Conservation (phyloP, 345 rosid genomes). For the Eutrema japonicum region DNA sequence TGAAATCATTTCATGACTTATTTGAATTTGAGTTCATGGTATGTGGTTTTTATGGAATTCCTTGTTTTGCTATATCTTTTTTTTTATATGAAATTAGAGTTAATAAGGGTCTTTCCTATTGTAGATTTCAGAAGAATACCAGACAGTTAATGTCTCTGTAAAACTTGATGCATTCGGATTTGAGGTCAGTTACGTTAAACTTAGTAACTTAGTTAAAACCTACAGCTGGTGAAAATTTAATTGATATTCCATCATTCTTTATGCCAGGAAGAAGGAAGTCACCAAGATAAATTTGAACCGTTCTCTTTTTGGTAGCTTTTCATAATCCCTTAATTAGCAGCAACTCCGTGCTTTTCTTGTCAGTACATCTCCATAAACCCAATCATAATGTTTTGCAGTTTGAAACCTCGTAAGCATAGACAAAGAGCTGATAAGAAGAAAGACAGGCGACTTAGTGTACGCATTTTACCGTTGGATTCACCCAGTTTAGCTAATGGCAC, state of each 20-base stretch:
- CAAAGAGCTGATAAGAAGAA: conserved; percentile 43
- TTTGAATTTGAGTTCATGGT: conserved; percentile 94
- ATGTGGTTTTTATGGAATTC: conserved; percentile 53
- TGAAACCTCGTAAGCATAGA: conserved; percentile 60
- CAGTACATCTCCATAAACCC: conserved; percentile 18
- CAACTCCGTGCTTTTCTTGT: conserved; percentile 26
- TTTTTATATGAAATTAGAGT: conserved; percentile 32
- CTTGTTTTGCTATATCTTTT: conserved; percentile 36
- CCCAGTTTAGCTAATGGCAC: conserved; percentile 49
- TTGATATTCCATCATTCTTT: conserved; percentile 30
- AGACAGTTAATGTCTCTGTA: conserved; percentile 80
- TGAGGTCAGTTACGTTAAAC: conserved; percentile 63
- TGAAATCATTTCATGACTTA: conserved; percentile 83
- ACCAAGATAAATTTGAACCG: conserved; percentile 56
- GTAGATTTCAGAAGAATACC: conserved; percentile 75
- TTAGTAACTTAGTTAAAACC: conserved; percentile 24
- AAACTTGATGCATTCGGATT: conserved; percentile 68
- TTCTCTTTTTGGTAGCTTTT: conserved; percentile 71
- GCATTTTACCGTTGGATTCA: conserved; percentile 69
- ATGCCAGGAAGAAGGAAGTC: conserved; percentile 61
- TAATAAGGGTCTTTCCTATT: conserved; percentile 41
- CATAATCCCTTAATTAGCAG: conserved; percentile 14
- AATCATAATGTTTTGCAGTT: conserved; percentile 56
- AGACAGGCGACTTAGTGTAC: conserved; percentile 52
- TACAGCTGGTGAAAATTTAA: conserved; percentile 9